Conservation (phyloP, 192 early-diverging fungal genomes). For the Coemansia reversa region DNA sequence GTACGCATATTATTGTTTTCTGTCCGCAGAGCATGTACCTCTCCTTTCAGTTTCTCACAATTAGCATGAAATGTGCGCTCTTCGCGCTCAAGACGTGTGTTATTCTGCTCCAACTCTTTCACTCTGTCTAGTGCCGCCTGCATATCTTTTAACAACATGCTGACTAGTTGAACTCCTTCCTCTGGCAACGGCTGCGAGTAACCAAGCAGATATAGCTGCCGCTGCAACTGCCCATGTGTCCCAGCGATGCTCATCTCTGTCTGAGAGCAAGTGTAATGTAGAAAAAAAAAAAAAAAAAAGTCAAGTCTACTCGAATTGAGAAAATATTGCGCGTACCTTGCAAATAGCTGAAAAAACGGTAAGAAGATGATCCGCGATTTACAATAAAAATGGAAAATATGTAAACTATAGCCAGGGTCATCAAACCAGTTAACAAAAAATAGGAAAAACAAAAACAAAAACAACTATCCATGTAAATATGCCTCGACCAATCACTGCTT, state of each 20-base stretch:
- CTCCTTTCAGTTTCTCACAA: constrained; percentile 13
- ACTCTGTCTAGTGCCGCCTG: constrained; percentile 46
- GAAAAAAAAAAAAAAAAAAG: too few species aligned
- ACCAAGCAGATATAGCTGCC: constrained; percentile 49
- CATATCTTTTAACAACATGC: constrained; percentile 42
- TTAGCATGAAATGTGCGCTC: constrained; percentile 32
- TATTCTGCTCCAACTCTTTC: constrained; percentile 36
- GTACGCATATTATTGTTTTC: constrained; percentile 50
- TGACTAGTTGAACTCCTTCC: constrained; percentile 25
- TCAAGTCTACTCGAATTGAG: not conserved
- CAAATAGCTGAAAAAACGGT: not conserved
- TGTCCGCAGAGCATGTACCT: constrained; percentile 31
- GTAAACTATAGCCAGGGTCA: not conserved
- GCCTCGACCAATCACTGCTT: too few species aligned
- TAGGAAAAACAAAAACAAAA: constrained; percentile 10
- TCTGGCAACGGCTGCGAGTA: constrained; percentile 42
- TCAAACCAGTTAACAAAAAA: not conserved
- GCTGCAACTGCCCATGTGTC: constrained; percentile 35
- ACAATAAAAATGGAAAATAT: not conserved
- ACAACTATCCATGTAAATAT: not conserved
- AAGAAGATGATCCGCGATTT: not conserved
- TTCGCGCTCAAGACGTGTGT: constrained; percentile 31
- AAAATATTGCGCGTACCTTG: not conserved
- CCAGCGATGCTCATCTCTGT: constrained; percentile 26
- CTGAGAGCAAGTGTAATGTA: too few species aligned